Conservation (phyloP, 1,284 basidiomycete species). For the Neolentinus lepideus region DNA sequence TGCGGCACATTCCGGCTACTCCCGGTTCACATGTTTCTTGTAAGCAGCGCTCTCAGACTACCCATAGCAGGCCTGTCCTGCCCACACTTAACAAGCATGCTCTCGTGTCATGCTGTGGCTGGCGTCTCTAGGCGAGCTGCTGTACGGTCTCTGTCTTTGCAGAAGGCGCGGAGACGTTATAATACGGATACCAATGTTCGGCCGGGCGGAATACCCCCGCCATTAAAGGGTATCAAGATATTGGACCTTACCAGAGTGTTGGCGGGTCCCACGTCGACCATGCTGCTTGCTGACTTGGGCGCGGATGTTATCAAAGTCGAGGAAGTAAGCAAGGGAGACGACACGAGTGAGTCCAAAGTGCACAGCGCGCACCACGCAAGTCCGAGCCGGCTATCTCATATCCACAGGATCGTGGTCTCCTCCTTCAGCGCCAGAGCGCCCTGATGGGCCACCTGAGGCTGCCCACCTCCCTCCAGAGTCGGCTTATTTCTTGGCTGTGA, state of each 20-base stretch:
- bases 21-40: neutral
- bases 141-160: too few species aligned
- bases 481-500: constrained; percentile 88
- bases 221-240: constrained; percentile 73
- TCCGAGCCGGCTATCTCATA: constrained; percentile 10
- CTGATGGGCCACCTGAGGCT: constrained; percentile 38
- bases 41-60: neutral
- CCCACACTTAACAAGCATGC: neutral
- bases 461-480: constrained; percentile 82
- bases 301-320: constrained; percentile 93
- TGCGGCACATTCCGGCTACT: neutral
- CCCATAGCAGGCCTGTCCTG: neutral
- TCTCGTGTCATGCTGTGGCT: neutral
- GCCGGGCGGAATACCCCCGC: constrained; percentile 56
- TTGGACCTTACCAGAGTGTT: constrained; percentile 86
- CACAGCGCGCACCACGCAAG: neutral
- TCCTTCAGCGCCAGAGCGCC: constrained; percentile 59
- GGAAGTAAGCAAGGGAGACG: constrained; percentile 77
- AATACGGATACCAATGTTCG: neutral
- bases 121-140: neutral
- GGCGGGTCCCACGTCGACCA: constrained; percentile 85
- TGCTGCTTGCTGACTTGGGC: constrained; percentile 83
- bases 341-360: constrained; percentile 64
- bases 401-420: constrained; percentile 73
- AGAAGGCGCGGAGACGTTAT: neutral